phyloP scores from a whole-genome alignment of 2,329 filamentous ascomycete species.

The Penicillium sp. region DNA sequence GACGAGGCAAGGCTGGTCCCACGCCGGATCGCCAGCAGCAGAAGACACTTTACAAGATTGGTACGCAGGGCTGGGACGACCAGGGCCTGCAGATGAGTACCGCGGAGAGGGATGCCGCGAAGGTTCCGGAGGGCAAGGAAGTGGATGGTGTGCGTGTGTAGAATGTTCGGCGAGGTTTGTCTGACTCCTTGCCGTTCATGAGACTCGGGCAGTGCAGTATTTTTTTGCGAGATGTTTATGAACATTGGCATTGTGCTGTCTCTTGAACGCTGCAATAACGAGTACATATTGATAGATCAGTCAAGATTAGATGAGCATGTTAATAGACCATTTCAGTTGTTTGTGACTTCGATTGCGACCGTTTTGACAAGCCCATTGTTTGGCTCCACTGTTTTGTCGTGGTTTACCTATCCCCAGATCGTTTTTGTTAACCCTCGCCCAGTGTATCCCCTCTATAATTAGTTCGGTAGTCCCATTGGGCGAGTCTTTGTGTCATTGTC shows the following conservation, averaged over 20 bases:
- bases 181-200: too few species aligned
- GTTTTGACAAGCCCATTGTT: too few species aligned
- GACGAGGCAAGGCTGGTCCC: conserved; percentile 35
- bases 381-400: too few species aligned
- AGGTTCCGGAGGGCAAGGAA: conserved; percentile 30
- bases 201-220: background rate
- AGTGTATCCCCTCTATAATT: too few species aligned
- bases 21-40: conserved; percentile 33
- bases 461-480: too few species aligned
- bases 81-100: conserved; percentile 37
- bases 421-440: too few species aligned
- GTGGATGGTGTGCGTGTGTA: conserved; percentile 27
- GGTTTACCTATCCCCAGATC: too few species aligned
- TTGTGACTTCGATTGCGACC: too few species aligned
- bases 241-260: conserved; percentile 2
- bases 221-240: background rate
- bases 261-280: background rate
- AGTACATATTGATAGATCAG: conserved; percentile 1
- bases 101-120: conserved; percentile 30
- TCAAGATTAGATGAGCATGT: conserved; percentile 1
- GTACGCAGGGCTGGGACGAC: conserved; percentile 40
- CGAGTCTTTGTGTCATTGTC: too few species aligned
- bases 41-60: conserved; percentile 33
- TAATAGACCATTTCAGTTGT: background rate
- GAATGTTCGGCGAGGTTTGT: background rate